Conservation (phyloP, 805 yeast species). For the Jamesozyma gamospora region DNA sequence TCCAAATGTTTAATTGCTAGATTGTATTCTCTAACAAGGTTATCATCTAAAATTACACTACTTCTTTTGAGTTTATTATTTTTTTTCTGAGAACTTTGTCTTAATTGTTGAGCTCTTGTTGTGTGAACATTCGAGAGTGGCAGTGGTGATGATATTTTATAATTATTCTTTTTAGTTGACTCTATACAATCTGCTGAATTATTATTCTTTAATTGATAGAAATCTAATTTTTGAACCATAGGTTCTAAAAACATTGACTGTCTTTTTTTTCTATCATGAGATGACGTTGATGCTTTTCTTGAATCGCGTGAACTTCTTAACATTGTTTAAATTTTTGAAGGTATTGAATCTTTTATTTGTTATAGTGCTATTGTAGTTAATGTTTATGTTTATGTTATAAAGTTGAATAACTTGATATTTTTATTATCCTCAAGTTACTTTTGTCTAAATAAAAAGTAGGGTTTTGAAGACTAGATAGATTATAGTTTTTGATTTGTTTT, state of each 20-base stretch:
- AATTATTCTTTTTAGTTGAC: not conserved
- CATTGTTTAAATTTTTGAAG: no score
- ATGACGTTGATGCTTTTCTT: not conserved
- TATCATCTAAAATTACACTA: conserved; percentile 21
- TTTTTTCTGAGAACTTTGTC: not conserved
- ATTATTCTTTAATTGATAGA: conserved; percentile 5
- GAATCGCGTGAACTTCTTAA: conserved; percentile 1
- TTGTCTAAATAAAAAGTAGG: no score
- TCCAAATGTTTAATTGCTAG: conserved; percentile 12
- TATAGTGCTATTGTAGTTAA: no score
- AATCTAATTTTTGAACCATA: not conserved
- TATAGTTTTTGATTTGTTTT: no score
- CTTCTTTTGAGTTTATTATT: conserved; percentile 10
- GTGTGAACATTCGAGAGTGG: not conserved
- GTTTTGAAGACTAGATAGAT: no score
- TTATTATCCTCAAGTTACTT: no score
- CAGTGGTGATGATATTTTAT: not conserved
- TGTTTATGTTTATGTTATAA: no score
- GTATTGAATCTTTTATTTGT: no score
- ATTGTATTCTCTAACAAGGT: conserved; percentile 21
- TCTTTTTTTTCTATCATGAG: conserved; percentile 11
- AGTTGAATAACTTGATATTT: no score
- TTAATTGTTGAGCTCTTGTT: not conserved
- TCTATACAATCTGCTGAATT: conserved; percentile 6
- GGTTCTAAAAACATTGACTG: conserved; percentile 17